phyloP scores from a whole-genome alignment of 257 asterid species.

The Plantago major region DNA sequence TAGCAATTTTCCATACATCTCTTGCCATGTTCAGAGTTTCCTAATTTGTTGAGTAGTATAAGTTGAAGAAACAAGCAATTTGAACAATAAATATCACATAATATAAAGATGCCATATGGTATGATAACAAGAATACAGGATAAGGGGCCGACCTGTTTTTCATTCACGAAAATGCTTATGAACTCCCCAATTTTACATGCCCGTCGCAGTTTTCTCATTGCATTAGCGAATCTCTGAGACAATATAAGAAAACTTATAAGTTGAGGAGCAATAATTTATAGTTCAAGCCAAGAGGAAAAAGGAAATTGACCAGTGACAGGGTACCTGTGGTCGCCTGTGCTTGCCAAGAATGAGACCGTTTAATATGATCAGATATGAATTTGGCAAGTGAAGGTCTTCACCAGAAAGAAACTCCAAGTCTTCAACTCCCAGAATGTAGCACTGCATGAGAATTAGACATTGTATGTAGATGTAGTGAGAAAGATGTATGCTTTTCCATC shows the following conservation, averaged over 20 bases:
- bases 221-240: conserved; percentile 55
- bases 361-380: conserved; percentile 62
- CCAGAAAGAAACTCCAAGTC: conserved; percentile 74
- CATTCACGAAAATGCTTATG: conserved; percentile 84
- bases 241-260: conserved; percentile 1
- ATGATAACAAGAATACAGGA: background rate
- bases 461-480: background rate
- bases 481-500: background rate
- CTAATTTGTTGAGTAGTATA: too few species aligned
- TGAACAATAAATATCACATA: background rate
- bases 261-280: background rate
- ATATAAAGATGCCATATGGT: too few species aligned
- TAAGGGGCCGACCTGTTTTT: conserved; percentile 62
- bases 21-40: too few species aligned
- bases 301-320: background rate
- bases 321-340: conserved; percentile 75
- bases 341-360: conserved; percentile 95
- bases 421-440: conserved; percentile 77
- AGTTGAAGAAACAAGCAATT: background rate
- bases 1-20: too few species aligned
- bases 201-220: conserved; percentile 82
- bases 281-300: background rate
- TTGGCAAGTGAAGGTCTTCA: conserved; percentile 86
- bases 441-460: conserved; percentile 48
- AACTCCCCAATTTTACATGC: conserved; percentile 87